Evolutionary conservation across 495 filamentous ascomycete genomes (phyloP).

Genomic region (Tuber calosporum): DNA sequence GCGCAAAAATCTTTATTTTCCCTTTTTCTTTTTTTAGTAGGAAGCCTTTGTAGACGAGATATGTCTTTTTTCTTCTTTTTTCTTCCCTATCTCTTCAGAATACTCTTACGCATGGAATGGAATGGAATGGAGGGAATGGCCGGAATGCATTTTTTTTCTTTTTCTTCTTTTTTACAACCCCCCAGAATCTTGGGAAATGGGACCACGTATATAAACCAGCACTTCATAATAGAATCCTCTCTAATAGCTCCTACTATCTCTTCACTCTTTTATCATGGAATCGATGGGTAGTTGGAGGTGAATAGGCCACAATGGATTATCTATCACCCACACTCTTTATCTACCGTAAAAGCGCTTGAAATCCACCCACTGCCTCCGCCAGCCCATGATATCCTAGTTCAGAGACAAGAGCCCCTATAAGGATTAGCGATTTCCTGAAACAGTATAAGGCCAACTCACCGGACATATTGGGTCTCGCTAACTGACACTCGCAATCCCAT

Average conservation of each 20-base stretch:
- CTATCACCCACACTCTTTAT: background rate
- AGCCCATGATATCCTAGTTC: no score
- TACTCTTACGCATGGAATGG: background rate
- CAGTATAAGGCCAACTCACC: no score
- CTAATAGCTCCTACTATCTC: background rate
- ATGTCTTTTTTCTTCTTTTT: background rate
- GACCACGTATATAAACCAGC: background rate
- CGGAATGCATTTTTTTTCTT: background rate
- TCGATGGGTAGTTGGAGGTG: background rate
- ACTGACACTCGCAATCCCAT: no score
- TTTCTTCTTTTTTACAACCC: background rate
- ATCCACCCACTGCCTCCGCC: no score
- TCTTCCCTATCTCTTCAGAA: background rate
- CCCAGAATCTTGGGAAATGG: background rate
- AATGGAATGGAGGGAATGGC: background rate
- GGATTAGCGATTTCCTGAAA: no score
- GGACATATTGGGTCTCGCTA: no score
- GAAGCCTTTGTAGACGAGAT: background rate
- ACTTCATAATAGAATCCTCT: background rate
- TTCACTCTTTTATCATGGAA: background rate
- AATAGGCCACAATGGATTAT: background rate
- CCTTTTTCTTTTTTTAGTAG: background rate
- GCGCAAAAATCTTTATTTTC: background rate
- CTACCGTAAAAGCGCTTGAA: background rate
- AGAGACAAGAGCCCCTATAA: no score